Base-by-base conservation (phyloP, 1,139 yeast genomes). In the Yamadazyma sp. region DNA sequence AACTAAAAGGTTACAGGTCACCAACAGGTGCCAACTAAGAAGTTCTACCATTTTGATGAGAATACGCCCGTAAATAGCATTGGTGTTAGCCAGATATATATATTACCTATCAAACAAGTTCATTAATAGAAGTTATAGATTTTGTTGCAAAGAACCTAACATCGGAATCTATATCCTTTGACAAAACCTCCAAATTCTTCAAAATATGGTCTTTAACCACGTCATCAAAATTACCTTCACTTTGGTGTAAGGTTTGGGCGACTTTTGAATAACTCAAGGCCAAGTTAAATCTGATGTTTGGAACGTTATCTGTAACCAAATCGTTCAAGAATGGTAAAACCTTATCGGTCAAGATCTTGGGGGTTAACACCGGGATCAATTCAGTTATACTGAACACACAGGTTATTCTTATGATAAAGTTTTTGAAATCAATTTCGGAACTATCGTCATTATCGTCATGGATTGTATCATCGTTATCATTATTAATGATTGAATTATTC, bases 251-350 rank as follows among this genome's bases (percentile, higher is more conserved):
- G 27, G 77, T 73, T 58, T 78, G 75, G 31, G 77, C 81, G 38
- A 87, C 68, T 16, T 75, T 71, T 33, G 79, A 73, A 57, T 85
- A 82, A 23, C 96, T 79, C 62, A 87, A 89, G 18, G 98, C 98
- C 48, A 87, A 91, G 61, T 91, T 92, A 69, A 92, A 92, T 59
- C 97, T 77, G 51, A 92, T 91, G 62, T 92, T 92, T 52, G 99
- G 96, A 41, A 92, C 97, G 4, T 81, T 76, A 64, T 92, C 98
- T 38, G 73, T 73, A 36, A 82, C 73, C 51, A 91, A 73, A 39
- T 79, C 81, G 50, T 80, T 75, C 48, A 92, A 73, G 56, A 88
- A 91, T 17, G 97, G 96, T 53, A 89, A 69, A 35, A 91, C 78
- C 49, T 83, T 81, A 36, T 74, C 74, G 38, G 78, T 69, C 29